These are phyloP conservation scores for Paraphaeosphaeria minitans DNA, from an alignment of 2,329 filamentous ascomycete species.

Conservation along the genomic window DNA sequence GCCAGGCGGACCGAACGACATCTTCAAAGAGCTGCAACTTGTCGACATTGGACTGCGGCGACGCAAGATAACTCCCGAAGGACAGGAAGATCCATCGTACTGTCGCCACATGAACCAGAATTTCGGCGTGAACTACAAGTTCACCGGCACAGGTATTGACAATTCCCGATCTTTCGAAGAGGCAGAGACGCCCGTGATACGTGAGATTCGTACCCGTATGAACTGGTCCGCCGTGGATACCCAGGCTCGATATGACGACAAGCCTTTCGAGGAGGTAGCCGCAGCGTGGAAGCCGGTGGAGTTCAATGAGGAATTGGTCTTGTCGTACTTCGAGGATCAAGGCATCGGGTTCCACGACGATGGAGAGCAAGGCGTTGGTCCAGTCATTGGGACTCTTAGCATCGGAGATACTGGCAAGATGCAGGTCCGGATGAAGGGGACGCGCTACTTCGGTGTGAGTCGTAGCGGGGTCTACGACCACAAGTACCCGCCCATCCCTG, in stretches of 20 bases:
- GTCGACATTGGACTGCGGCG: conserved; percentile 46
- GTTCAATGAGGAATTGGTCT: conserved; percentile 68
- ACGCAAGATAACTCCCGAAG: conserved; percentile 16
- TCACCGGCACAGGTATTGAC: conserved; percentile 58
- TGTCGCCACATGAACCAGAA: conserved; percentile 62
- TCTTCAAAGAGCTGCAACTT: conserved; percentile 59
- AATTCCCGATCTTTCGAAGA: conserved; percentile 28
- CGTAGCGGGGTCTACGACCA: conserved; percentile 42
- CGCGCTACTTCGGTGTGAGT: conserved; percentile 50
- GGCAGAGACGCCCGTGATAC: conserved; percentile 49
- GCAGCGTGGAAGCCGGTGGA: conserved; percentile 34
- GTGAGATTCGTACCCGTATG: conserved; percentile 58
- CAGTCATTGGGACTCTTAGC: conserved; percentile 64
- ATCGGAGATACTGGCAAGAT: conserved; percentile 64
- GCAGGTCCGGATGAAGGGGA: conserved; percentile 62
- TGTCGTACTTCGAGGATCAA: conserved; percentile 67
- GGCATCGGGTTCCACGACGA: conserved; percentile 69
- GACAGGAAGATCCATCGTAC: conserved; percentile 52
- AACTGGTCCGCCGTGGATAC: conserved; percentile 60
- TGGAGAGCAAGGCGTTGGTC: conserved; percentile 66
- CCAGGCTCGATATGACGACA: conserved; percentile 33
- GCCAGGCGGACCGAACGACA: conserved; percentile 62
- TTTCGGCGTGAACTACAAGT: conserved; percentile 70
- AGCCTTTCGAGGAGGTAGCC: conserved; percentile 17
- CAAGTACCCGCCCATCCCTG: conserved; percentile 31